These are phyloP conservation scores for Termitomyces sp. DNA, from an alignment of 768 basidiomycete genomes.

Conservation along the genomic window DNA sequence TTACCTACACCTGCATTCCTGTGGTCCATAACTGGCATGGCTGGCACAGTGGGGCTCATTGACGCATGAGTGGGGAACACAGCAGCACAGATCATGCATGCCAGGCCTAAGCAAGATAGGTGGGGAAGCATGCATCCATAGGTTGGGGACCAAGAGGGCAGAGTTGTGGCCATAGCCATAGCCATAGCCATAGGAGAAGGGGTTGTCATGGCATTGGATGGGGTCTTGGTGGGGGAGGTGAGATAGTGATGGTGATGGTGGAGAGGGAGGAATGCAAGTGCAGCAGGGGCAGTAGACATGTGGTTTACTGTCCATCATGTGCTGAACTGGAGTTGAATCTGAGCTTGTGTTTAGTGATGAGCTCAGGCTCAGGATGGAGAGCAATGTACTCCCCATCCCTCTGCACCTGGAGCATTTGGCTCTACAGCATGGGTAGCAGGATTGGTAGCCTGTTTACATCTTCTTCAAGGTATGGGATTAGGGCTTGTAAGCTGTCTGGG, in stretches of 20 bases:
- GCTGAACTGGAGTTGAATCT: background rate
- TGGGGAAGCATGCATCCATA: too few relatives aligned
- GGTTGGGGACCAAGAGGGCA: too few relatives aligned
- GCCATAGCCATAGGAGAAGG: background rate
- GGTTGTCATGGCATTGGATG: too few relatives aligned
- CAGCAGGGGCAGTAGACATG: background rate
- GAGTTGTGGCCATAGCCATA: background rate
- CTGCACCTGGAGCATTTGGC: slow-evolving; percentile 3
- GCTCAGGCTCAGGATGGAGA: background rate
- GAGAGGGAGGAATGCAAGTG: background rate
- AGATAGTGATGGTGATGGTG: too few relatives aligned
- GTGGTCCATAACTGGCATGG: slow-evolving; percentile 9
- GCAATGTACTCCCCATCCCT: background rate
- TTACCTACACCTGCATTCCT: slow-evolving; percentile 2
- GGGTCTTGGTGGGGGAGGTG: too few relatives aligned
- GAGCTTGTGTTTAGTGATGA: too few relatives aligned
- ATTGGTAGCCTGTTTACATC: slow-evolving; percentile 5
- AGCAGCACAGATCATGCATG: background rate
- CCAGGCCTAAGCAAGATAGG: background rate
- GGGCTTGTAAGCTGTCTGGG: background rate
- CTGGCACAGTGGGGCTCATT: too few relatives aligned
- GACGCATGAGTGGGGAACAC: background rate
- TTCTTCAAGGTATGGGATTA: background rate
- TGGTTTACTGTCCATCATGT: background rate
- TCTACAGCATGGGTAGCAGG: slow-evolving; percentile 7